Conservation (phyloP, 2,329 filamentous ascomycete genomes). For the Neofusicoccum ribis region DNA sequence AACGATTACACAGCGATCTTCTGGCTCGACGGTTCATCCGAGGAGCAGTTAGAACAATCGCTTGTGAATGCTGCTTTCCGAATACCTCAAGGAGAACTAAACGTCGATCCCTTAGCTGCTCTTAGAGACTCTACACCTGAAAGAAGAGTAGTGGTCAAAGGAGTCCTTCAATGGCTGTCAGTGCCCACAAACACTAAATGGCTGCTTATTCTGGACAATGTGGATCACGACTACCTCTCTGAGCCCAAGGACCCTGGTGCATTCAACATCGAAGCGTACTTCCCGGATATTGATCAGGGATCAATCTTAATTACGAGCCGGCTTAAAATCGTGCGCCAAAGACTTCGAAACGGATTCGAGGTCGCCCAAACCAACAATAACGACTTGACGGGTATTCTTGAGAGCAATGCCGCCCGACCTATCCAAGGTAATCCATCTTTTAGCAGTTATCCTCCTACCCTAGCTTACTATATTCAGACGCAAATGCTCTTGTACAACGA, state of each 20-base stretch:
- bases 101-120: conserved; percentile 19
- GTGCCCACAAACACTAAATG: conserved; percentile 23
- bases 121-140: conserved; percentile 21
- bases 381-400: too few species aligned
- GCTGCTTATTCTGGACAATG: conserved; percentile 28
- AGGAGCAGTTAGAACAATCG: conserved; percentile 26
- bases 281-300: conserved; percentile 26
- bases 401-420: too few species aligned
- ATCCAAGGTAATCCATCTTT: too few species aligned
- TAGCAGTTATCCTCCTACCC: too few species aligned
- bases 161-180: conserved; percentile 25
- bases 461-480: too few species aligned
- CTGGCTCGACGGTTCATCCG: conserved; percentile 27
- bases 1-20: conserved; percentile 26
- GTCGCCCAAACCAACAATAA: too few species aligned
- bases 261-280: conserved; percentile 24
- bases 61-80: conserved; percentile 24
- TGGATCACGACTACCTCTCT: conserved; percentile 23
- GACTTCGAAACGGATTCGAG: too few species aligned
- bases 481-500: too few species aligned
- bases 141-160: conserved; percentile 23
- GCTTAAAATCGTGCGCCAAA: background rate
- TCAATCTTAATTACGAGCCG: conserved; percentile 28
- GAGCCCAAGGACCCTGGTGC: conserved; percentile 20
- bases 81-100: conserved; percentile 24